Conservation (phyloP, 169 alveolate species). For the Amoebophrya sp. region DNA sequence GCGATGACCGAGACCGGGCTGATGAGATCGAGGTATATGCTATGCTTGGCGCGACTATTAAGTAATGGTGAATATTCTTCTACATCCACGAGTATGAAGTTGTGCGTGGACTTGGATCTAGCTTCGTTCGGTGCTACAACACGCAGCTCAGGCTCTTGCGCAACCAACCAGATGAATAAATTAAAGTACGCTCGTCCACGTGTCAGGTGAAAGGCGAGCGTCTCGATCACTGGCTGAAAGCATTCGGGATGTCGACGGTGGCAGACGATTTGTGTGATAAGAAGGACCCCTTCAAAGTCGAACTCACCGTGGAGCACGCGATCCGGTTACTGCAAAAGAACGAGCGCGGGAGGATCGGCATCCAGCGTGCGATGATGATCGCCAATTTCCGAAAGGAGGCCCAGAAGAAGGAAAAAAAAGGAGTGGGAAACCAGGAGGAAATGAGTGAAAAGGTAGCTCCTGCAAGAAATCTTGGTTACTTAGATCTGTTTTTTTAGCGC, state of each 20-base stretch:
- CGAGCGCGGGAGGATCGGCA: conserved; percentile 63
- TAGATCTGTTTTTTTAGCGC: too few species aligned
- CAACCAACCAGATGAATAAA: too few species aligned
- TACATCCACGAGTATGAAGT: too few species aligned
- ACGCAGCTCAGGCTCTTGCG: too few species aligned
- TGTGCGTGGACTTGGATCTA: too few species aligned
- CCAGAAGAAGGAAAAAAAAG: conserved; percentile 37
- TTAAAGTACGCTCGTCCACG: too few species aligned
- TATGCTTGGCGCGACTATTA: too few species aligned
- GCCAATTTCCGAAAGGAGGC: conserved; percentile 37
- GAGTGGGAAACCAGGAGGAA: neutral
- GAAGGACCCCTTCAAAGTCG: conserved; percentile 43
- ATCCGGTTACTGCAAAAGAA: conserved; percentile 48
- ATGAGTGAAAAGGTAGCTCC: conserved; percentile 5
- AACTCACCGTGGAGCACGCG: conserved; percentile 41
- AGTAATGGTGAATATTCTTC: too few species aligned
- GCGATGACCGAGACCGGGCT: conserved; percentile 56
- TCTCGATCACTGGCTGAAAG: conserved; percentile 39
- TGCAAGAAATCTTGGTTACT: too few species aligned
- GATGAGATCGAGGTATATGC: conserved; percentile 41
- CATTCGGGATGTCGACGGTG: conserved; percentile 46
- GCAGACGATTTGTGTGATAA: conserved; percentile 44
- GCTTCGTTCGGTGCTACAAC: too few species aligned
- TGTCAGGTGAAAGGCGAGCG: conserved; percentile 40
- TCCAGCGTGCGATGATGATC: conserved; percentile 40